Evolutionary conservation across 257 asterid species (phyloP), one percentile per base, ranked within the genome.

Genomic region (Nicotiana knightiana): DNA sequence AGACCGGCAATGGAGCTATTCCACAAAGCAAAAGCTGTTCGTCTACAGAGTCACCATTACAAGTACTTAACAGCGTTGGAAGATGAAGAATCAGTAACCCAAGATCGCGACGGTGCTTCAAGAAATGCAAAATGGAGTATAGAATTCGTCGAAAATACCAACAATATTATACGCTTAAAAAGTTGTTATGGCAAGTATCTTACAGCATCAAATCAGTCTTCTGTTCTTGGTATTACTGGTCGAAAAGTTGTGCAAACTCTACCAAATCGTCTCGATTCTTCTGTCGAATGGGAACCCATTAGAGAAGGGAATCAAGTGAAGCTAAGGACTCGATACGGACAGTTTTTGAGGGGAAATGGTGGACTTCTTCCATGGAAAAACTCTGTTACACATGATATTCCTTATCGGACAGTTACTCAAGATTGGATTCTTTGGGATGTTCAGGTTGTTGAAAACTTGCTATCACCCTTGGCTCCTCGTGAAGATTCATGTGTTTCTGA

Each of bases 361-460:
- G 98, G 99, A 1, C 37, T 91, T 76, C 97, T 97, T 53, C 99
- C 99, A 84, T 96, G 98, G 97, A 88, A 96, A 84, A 96, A 96
- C 39, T 89, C 98, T 8, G 88, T 96, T 21, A 94, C 99, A 32
- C 99, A 96, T 82, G 98, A 93, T 81, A 92, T 96, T 15, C 98
- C 98, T 3, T 94, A 92, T 57, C 91, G 97, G 86, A 92, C 94
- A 48, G 84, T 87, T 15, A 93, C 98, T 7, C 92, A 88, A 88
- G 99, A 96, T 43, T 96, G 94, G 97, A 85, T 96, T 76, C 70
- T 79, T 5, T 96, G 99, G 99, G 94, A 96, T 86, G 93, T 94
- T 51, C 90, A 93, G 46, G 92, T 93, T 62, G 92, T 93, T 32
- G 98, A 94, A 66, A 86, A 89, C 13, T 80, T 87, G 21, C 79